Evolutionary conservation across 305 asterid species (phyloP).

Genomic region (Fraxinus paxiana): DNA sequence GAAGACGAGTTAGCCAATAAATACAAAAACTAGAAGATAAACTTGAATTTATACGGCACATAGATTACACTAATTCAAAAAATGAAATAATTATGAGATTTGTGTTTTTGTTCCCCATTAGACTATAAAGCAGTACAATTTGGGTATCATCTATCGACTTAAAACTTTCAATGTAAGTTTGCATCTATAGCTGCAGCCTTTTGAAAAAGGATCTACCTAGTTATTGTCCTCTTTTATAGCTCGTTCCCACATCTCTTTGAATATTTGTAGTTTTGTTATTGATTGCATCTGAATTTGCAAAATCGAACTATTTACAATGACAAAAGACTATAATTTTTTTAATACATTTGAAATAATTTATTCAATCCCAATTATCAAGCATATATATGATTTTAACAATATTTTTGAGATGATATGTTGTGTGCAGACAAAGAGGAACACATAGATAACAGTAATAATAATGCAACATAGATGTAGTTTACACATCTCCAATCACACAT

Average conservation of each 20-base stretch:
- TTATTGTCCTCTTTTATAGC: conserved; percentile 60
- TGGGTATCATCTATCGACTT: background rate
- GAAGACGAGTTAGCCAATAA: background rate
- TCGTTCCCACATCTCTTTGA: conserved; percentile 69
- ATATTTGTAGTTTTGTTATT: conserved; percentile 52
- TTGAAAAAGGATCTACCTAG: conserved; percentile 68
- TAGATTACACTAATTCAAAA: background rate
- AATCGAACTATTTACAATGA: background rate
- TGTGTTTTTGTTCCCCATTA: background rate
- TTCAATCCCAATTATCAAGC: background rate
- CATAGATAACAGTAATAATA: background rate
- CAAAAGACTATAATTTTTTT: background rate
- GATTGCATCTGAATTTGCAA: conserved; percentile 74
- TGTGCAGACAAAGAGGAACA: background rate
- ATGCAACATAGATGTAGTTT: background rate
- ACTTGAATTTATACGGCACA: background rate
- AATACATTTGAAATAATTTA: background rate
- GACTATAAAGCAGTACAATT: background rate
- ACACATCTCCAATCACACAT: conserved; percentile 58
- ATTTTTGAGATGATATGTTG: background rate
- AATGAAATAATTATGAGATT: conserved; percentile 18
- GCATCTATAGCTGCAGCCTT: conserved; percentile 1
- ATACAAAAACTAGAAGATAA: background rate
- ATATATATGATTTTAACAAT: too few species aligned
- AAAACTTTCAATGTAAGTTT: conserved; percentile 16